Evolutionary conservation across 2,329 filamentous ascomycete species (phyloP), one percentile per base, ranked within the genome.

Genomic region (Huntiella decipiens): DNA sequence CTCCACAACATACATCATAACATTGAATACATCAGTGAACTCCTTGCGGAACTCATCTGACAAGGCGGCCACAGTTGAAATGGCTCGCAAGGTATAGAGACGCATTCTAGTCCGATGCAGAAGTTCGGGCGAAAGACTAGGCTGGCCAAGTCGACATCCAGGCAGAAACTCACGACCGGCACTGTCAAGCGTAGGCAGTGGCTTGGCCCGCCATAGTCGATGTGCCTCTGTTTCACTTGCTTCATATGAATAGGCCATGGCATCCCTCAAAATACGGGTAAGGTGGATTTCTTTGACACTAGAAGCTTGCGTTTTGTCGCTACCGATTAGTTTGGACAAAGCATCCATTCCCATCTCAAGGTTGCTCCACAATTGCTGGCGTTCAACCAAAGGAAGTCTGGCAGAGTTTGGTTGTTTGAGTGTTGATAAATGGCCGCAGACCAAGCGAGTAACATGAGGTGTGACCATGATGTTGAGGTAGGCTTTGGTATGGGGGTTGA

Each of bases 21-120:
- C 73, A 11, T 38, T 22, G n/a, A 86, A 84, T 54, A 83, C 75
- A 17, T 87, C 79, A 44, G 91, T 81, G 40, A 96, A 73, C 0
- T 73, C 70, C 56, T 92, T 93, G 38, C 87, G 73, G 56, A 88
- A 84, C 17, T 82, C 75, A 53, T 96, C 86, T 55, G 86, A 85
- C 54, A 80, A 79, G 2, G 82, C 75, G 1, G 82, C 76, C 43
- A 96, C 66, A 2, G 85, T 80, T n/a, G 82, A 82, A 47, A 96
- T 65, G 1, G 85, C 86, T 55, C 79, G 78, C 13, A 96, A 63
- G 1, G 78, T 73, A 43, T 74, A 79, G 59, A 88, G 82, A 45
- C 91, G 75, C 52, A 86, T 72, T 53, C 71, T 79, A 60, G 87
- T 19, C 8, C 13, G 19, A 39, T 39, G 38, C n/a, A 12, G 6